Evolutionary conservation across 495 filamentous ascomycete species (phyloP), one percentile per base, ranked within the genome.

Genomic region (Penicillium samsonianum): DNA sequence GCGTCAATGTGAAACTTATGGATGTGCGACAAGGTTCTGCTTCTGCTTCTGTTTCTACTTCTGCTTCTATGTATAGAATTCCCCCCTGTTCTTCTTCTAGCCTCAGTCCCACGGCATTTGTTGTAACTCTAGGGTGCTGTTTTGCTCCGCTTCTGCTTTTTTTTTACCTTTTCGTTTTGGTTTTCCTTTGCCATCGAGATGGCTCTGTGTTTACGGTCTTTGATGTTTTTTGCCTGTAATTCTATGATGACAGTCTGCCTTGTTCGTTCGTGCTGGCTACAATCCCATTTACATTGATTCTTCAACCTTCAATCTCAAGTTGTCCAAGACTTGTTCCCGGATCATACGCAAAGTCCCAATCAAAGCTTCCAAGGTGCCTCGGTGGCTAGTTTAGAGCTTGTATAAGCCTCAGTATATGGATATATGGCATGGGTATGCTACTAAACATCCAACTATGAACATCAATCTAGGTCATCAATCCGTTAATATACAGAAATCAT

Each of bases 221-320:
- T 44, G 35, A 55, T 67, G 53, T 52, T 61, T 61, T 72, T 54
- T 64, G 60, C 45, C 63, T 74, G 70, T 74, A 74, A 71, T 68
- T 72, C 66, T 75, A 74, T 64, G 60, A 72, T 71, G 62, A 74
- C 67, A 69, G 71, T 70, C 51, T 73, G 65, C 37, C 28, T 60
- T 56, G n/a, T 62, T 44, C 22, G 55, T 58, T 50, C 35, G 49
- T 58, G 37, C 51, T 58, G 53, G 44, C 55, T 67, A 23, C 46
- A 58, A 59, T 62, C 28, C 37, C 43, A 59, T 63, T 57, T 30
- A 31, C 53, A 12, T 55, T 30, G 20, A 35, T 54, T 9, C 14
- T 35, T 47, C 44, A 5, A 6, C 7, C 4, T 48, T 14, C 16
- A 46, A 28, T 16, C 14, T 38, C 16, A 17, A 17, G 16, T 38